Conservation (phyloP, 208 protist genomes). For the Acanthamoeba royreba region DNA sequence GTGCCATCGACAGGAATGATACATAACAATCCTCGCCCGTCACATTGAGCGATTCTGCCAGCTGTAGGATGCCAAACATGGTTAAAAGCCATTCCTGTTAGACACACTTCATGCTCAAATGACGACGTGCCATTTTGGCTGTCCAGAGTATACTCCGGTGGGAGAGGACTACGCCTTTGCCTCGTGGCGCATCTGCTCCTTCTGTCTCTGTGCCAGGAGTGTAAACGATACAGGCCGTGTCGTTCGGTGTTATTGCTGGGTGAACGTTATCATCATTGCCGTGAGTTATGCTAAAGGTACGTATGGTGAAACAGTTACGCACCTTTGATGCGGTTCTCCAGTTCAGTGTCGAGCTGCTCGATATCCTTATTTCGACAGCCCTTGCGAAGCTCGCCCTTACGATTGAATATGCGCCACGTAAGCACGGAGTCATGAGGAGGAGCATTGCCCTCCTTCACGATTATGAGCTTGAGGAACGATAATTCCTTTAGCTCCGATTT, state of each 20-base stretch:
- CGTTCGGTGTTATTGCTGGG: neutral
- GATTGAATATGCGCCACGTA: neutral
- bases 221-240: neutral
- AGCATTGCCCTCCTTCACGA: neutral
- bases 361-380: neutral
- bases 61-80: too few relatives aligned
- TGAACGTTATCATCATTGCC: neutral
- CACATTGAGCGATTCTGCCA: neutral
- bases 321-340: neutral
- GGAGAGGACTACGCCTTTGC: conserved; percentile 7
- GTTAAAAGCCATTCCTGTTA: too few relatives aligned
- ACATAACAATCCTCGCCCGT: neutral
- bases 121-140: too few relatives aligned
- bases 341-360: neutral
- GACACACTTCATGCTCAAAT: too few relatives aligned
- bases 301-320: neutral
- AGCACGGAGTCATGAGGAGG: neutral
- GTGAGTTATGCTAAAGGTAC: neutral
- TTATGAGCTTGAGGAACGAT: neutral
- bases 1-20: neutral
- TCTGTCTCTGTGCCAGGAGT: neutral
- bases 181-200: neutral
- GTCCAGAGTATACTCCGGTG: neutral
- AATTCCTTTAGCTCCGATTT: neutral
- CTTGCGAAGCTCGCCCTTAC: neutral